Evolutionary conservation across 2,329 filamentous ascomycete genomes (phyloP).

Genomic region (Diplodia sapinea): DNA sequence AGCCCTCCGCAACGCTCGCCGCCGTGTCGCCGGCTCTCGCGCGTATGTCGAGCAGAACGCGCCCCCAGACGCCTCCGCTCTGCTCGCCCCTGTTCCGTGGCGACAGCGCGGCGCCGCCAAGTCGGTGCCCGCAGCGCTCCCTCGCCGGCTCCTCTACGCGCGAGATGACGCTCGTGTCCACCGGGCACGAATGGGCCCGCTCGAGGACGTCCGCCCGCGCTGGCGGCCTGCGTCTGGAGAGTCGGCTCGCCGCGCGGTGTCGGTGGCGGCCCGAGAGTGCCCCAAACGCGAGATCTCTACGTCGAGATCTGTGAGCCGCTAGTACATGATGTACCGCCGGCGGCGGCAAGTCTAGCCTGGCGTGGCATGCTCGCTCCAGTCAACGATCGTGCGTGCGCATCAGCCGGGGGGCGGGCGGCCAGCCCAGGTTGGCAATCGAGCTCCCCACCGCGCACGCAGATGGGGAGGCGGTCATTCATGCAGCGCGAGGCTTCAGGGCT

Average conservation of each 20-base stretch:
- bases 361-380: slow-evolving; percentile 33
- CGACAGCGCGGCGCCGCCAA: slow-evolving; percentile 22
- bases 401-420: slow-evolving; percentile 33
- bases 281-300: slow-evolving; percentile 28
- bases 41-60: slow-evolving; percentile 19
- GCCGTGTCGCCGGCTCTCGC: slow-evolving; percentile 6
- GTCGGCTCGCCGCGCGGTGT: slow-evolving; percentile 8
- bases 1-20: slow-evolving; percentile 2
- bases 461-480: slow-evolving; percentile 30
- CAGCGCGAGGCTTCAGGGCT: slow-evolving; percentile 42
- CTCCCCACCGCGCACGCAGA: slow-evolving; percentile 17
- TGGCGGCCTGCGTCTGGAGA: neutral
- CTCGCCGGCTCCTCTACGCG: slow-evolving; percentile 11
- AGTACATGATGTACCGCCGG: slow-evolving; percentile 28
- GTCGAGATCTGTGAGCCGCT: slow-evolving; percentile 44
- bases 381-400: slow-evolving; percentile 46
- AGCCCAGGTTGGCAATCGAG: slow-evolving; percentile 28
- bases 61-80: slow-evolving; percentile 18
- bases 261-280: slow-evolving; percentile 28
- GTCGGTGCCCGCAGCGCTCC: slow-evolving; percentile 19
- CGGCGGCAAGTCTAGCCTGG: slow-evolving; percentile 39
- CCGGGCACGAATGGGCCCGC: slow-evolving; percentile 20
- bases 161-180: slow-evolving; percentile 31
- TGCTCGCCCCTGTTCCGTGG: slow-evolving; percentile 26
- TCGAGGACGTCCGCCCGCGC: neutral